phyloP scores from a whole-genome alignment of 495 filamentous ascomycete species.

The Annulohypoxylon moriforme region DNA sequence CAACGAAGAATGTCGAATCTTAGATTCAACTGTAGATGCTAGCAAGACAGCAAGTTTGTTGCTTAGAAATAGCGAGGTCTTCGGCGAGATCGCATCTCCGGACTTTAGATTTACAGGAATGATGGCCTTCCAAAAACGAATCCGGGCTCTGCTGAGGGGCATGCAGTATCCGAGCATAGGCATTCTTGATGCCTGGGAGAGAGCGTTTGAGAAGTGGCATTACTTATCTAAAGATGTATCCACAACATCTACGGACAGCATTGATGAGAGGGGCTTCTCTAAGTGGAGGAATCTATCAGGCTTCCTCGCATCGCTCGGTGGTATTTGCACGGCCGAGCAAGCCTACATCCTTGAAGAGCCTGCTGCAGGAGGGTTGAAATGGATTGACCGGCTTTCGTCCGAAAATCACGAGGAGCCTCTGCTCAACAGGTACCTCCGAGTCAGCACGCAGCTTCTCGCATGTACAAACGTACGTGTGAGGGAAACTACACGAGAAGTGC shows the following conservation, averaged over 20 bases:
- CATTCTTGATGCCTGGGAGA: conserved; percentile 72
- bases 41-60: conserved; percentile 62
- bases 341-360: conserved; percentile 64
- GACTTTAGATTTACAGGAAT: conserved; percentile 72
- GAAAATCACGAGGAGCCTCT: conserved; percentile 68
- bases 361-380: conserved; percentile 65
- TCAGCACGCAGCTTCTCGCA: conserved; percentile 70
- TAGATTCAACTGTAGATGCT: conserved; percentile 61
- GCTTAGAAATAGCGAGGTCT: conserved; percentile 69
- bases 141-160: conserved; percentile 65
- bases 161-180: conserved; percentile 69
- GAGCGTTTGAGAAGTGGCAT: conserved; percentile 69
- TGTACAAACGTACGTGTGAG: conserved; percentile 70
- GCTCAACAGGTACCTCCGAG: conserved; percentile 67
- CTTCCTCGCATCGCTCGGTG: conserved; percentile 73
- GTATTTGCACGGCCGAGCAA: conserved; percentile 71
- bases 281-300: conserved; percentile 76
- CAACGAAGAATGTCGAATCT: conserved; percentile 67
- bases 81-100: conserved; percentile 69
- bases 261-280: conserved; percentile 64
- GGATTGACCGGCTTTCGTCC: conserved; percentile 70
- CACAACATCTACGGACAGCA: conserved; percentile 56
- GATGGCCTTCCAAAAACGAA: conserved; percentile 73
- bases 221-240: conserved; percentile 69
- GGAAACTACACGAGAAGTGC: conserved; percentile 70